A percentile compares a stretch with the other conserved stretches of the same genome.
Conservation (phyloP, 2,329 filamentous ascomycete genomes). For the Fusarium buxicola region DNA sequence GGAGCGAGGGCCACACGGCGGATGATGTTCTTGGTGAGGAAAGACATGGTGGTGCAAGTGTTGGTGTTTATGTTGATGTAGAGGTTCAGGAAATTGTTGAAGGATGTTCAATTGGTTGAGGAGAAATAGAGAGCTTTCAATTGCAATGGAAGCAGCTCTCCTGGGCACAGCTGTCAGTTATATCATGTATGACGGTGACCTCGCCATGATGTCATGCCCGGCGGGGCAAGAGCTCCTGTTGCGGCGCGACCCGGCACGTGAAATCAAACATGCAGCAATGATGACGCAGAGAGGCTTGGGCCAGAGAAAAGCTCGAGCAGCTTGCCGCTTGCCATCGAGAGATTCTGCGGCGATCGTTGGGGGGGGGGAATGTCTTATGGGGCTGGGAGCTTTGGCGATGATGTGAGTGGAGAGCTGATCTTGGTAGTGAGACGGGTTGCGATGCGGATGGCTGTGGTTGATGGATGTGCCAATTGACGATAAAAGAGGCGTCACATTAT, state of each 20-base stretch:
- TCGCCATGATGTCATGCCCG: constrained; percentile 44
- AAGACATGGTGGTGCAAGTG: constrained; percentile 59
- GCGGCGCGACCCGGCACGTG: constrained; percentile 39
- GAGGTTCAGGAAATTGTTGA: background rate
- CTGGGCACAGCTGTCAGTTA: constrained; percentile 1
- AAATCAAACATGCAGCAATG: constrained; percentile 35
- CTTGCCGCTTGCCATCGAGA: constrained; percentile 32
- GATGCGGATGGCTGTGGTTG: background rate
- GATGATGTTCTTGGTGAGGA: constrained; percentile 60
- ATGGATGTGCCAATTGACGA: no score
- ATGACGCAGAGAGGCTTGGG: constrained; percentile 43
- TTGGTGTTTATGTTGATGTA: constrained; percentile 5
- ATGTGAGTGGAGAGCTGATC: constrained; percentile 14
- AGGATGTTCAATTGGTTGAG: constrained; percentile 24
- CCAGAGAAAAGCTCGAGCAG: constrained; percentile 16
- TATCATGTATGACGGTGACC: constrained; percentile 37
- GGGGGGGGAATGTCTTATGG: constrained; percentile 12
- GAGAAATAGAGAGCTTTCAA: constrained; percentile 3
- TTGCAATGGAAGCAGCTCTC: constrained; percentile 19
- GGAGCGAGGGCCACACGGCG: constrained; percentile 58
- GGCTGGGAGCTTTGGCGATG: constrained; percentile 13
- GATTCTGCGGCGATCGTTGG: constrained; percentile 28
- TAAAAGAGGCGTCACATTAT: background rate
- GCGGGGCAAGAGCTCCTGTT: constrained; percentile 38
- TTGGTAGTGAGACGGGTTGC: background rate